Evolutionary conservation across 208 protist genomes (phyloP), one percentile per base, ranked within the genome.

Genomic region (Phytomonas sp.): DNA sequence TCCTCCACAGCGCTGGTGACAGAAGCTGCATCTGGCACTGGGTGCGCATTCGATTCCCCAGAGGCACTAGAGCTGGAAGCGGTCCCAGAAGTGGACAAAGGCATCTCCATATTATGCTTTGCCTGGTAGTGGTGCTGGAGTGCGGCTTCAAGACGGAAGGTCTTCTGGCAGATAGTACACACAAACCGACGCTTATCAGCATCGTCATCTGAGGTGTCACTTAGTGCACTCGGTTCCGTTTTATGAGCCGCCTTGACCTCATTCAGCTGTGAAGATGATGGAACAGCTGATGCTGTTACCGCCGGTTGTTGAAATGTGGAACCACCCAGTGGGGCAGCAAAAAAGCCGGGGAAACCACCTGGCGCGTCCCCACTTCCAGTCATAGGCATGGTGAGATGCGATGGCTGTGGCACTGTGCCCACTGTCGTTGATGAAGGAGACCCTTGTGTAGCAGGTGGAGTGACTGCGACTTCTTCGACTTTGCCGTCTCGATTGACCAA

Each of bases 61-160:
- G 11, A 15, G 11, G 40, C 11, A 20, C 40, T 46, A 17, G 40
- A 17, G 40, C 40, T 46, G 11, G 7, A 20, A 46, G 4, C 11
- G 56, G 43, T 40, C 40, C 61, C 29, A 28, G 60, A 8, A 11
- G 46, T 36, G 4, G 75, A 60, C 29, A 64, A 60, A 0, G 90
- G 84, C 82, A 91, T 88, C 13, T 90, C 83, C 81, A 93, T 92
- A 76, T 91, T 92, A 71, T 96, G 91, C 75, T 96, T 96, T 3
- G 88, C 87, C 71, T 89, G 84, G 61, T 94, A 94, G 78, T 96
- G 91, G 66, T 96, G 91, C 68, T 88, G 85, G 61, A 96, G 75
- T 20, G 91, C 91, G 20, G 91, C 88, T 77, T 96, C 88, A 1
- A 96, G 71, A 15, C 91, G 84, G 65, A 96, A 96, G 28, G 82